Conservation (phyloP, 345 rosid genomes). For the Excoecaria agallocha region DNA sequence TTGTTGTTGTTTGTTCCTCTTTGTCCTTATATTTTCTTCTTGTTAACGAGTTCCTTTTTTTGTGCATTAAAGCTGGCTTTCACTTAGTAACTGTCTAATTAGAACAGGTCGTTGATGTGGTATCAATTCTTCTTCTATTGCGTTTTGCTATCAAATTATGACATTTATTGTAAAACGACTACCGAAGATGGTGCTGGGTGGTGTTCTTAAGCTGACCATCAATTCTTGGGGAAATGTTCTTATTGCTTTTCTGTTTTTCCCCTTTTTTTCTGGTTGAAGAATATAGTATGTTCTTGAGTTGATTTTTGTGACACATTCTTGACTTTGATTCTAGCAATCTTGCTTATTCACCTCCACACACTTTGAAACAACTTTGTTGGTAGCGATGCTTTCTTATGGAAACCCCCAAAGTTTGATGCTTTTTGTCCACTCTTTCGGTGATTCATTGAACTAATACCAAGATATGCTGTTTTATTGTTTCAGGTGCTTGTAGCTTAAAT, state of each 20-base stretch:
- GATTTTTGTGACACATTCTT: conserved; percentile 30
- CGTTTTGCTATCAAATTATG: conserved; percentile 18
- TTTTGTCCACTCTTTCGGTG: conserved; percentile 49
- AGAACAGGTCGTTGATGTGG: conserved; percentile 9
- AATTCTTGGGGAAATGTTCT: conserved; percentile 9
- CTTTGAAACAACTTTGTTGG: conserved; percentile 36
- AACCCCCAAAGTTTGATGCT: conserved; percentile 43
- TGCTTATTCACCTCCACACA: conserved; percentile 8
- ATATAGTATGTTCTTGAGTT: conserved; percentile 24
- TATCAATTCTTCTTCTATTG: conserved; percentile 21
- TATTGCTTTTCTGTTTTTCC: background rate
- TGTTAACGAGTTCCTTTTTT: conserved; percentile 4
- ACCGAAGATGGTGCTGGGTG: background rate
- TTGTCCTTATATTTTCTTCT: conserved; percentile 7
- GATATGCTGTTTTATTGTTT: conserved; percentile 40
- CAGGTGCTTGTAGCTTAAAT: conserved; percentile 36
- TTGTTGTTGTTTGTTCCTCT: background rate
- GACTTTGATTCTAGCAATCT: conserved; percentile 17
- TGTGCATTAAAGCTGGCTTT: conserved; percentile 17
- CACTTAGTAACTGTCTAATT: background rate
- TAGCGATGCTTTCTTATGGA: conserved; percentile 38
- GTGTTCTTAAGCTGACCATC: conserved; percentile 22
- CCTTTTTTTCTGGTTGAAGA: conserved; percentile 8
- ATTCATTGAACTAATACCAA: conserved; percentile 38
- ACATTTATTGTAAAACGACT: conserved; percentile 21